Evolutionary conservation across 257 asterid species (phyloP).

Genomic region (Cordia subcordata): DNA sequence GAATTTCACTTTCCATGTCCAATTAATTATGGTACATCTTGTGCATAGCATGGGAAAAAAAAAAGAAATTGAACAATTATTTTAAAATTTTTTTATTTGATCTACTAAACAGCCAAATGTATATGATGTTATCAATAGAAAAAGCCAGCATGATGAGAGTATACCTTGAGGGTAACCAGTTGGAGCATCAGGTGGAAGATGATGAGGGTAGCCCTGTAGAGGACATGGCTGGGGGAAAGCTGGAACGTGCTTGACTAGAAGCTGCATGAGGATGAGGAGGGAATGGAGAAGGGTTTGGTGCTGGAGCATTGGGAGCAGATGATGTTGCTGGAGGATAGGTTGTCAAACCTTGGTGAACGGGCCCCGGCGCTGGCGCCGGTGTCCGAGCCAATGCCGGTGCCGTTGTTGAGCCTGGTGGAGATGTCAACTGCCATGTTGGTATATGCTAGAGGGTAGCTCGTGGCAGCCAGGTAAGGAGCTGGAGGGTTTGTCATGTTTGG

Average conservation of each 20-base stretch:
- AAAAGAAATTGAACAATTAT: too few species aligned
- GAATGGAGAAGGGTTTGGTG: neutral
- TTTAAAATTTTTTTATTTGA: too few species aligned
- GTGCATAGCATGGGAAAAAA: too few species aligned
- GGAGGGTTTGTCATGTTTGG: neutral
- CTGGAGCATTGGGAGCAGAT: neutral
- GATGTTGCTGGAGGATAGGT: neutral
- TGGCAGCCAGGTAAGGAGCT: neutral
- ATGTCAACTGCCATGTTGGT: neutral
- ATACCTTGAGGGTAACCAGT: conserved; percentile 23
- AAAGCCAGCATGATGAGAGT: too few species aligned
- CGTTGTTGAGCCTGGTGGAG: neutral
- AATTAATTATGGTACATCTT: too few species aligned
- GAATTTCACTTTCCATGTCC: too few species aligned
- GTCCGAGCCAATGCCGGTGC: neutral
- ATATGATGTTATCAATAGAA: too few species aligned
- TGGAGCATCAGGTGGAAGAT: conserved; percentile 20
- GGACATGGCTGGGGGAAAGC: conserved; percentile 4
- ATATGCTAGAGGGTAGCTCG: conserved; percentile 4
- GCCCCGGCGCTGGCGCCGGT: neutral
- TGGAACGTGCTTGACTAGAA: conserved; percentile 1
- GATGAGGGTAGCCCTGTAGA: conserved; percentile 22
- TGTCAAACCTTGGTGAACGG: neutral
- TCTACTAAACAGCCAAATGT: too few species aligned
- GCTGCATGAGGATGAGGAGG: neutral